Conservation (phyloP, 2,329 filamentous ascomycete species). For the Pseudomassariella vexata region DNA sequence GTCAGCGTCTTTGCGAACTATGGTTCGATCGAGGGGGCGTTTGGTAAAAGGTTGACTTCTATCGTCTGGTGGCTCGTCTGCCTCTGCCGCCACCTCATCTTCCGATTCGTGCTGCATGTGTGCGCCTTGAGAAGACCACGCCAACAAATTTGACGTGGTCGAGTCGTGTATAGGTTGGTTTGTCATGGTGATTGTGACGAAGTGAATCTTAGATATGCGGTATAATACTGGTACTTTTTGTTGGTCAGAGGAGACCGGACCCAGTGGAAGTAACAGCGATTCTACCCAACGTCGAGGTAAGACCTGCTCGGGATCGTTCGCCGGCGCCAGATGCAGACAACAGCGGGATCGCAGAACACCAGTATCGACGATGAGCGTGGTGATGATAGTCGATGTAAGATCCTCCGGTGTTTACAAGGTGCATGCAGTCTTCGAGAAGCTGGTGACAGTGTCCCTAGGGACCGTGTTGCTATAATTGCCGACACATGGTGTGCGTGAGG, state of each 20-base stretch:
- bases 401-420: too few species aligned
- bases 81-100: slow-evolving; percentile 66
- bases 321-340: too few species aligned
- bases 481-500: slow-evolving; percentile 16
- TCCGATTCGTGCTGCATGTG: slow-evolving; percentile 37
- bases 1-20: slow-evolving; percentile 41
- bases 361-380: too few species aligned
- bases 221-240: too few species aligned
- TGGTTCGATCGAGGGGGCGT: slow-evolving; percentile 41
- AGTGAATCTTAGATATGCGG: too few species aligned
- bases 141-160: slow-evolving; percentile 36
- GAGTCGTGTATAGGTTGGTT: slow-evolving; percentile 29
- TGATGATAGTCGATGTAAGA: too few species aligned
- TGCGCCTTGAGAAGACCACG: slow-evolving; percentile 37
- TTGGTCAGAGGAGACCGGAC: too few species aligned
- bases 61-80: slow-evolving; percentile 82
- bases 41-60: slow-evolving; percentile 34
- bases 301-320: too few species aligned
- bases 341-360: too few species aligned
- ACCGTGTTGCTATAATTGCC: slow-evolving; percentile 33
- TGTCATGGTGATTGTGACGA: slow-evolving; percentile 23
- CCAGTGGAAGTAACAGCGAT: too few species aligned
- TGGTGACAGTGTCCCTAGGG: slow-evolving; percentile 31
- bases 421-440: slow-evolving; percentile 18
- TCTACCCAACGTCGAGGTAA: too few species aligned